Evolutionary conservation across 441 rosid genomes (phyloP).

Genomic region (Corymbia citriodora): DNA sequence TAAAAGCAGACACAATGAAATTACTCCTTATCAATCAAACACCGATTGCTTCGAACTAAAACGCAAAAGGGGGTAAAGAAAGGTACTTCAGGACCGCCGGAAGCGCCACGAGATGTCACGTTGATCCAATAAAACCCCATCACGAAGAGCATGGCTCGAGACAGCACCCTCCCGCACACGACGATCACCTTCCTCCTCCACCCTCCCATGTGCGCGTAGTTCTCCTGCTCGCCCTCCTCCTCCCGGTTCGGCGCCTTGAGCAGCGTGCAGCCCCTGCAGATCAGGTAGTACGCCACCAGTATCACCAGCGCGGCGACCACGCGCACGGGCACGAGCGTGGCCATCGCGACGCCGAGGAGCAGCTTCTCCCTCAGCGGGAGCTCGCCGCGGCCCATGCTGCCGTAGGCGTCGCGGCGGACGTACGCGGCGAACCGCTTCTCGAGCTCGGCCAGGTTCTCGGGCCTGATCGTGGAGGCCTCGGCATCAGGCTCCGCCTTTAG

Average conservation of each 20-base stretch:
- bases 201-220: slow-evolving; percentile 89
- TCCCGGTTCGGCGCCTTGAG: slow-evolving; percentile 68
- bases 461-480: slow-evolving; percentile 4
- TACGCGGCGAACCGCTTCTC: slow-evolving; percentile 91
- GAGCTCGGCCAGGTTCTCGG: slow-evolving; percentile 51
- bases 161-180: slow-evolving; percentile 53
- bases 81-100: not conserved
- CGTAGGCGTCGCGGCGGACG: slow-evolving; percentile 78
- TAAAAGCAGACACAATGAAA: not conserved
- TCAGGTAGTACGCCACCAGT: slow-evolving; percentile 58
- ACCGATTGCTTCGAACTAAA: not conserved
- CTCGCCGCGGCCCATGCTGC: slow-evolving; percentile 85
- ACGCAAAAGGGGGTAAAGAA: not conserved
- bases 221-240: slow-evolving; percentile 58
- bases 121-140: slow-evolving; percentile 92
- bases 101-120: slow-evolving; percentile 30
- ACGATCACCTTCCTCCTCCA: slow-evolving; percentile 82
- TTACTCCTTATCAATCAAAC: not conserved
- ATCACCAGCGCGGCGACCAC: slow-evolving; percentile 43
- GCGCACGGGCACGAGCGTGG: slow-evolving; percentile 72
- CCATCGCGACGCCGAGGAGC: slow-evolving; percentile 45
- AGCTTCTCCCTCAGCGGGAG: slow-evolving; percentile 63
- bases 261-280: slow-evolving; percentile 75
- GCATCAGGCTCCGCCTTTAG: slow-evolving; percentile 50
- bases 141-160: slow-evolving; percentile 64